phyloP scores from a whole-genome alignment of 345 rosid species.

The Aethionema arabicum region DNA sequence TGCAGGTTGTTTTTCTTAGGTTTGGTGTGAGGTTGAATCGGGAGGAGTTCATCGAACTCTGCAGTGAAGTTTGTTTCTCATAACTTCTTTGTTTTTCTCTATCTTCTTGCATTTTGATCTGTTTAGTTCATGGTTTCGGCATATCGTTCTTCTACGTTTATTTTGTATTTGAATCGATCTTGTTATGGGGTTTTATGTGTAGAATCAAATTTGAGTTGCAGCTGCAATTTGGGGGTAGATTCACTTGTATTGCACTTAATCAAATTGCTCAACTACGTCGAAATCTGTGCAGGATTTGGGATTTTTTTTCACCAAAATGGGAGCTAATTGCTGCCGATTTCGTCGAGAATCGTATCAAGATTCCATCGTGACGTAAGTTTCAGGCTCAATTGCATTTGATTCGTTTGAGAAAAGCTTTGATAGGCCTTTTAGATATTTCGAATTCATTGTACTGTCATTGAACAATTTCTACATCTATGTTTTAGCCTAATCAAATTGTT shows the following conservation, averaged over 20 bases:
- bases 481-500: conserved; percentile 19
- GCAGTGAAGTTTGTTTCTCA: neutral
- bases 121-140: neutral
- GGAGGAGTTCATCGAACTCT: conserved; percentile 35
- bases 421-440: neutral
- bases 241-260: neutral
- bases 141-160: neutral
- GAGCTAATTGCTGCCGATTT: neutral
- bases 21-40: conserved; percentile 32
- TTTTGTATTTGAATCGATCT: conserved; percentile 10
- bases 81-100: neutral
- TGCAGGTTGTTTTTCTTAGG: neutral
- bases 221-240: neutral
- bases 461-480: neutral
- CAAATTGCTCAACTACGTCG: neutral
- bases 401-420: neutral
- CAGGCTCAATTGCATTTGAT: neutral
- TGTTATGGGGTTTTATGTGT: neutral
- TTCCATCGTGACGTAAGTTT: neutral
- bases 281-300: conserved; percentile 13
- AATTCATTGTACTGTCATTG: neutral
- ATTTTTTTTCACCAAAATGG: conserved; percentile 5
- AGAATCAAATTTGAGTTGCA: neutral
- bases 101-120: neutral
- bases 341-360: neutral